Evolutionary conservation across 805 yeast species (phyloP), one percentile per base, ranked within the genome.

Genomic region (Teunomyces gatunensis): DNA sequence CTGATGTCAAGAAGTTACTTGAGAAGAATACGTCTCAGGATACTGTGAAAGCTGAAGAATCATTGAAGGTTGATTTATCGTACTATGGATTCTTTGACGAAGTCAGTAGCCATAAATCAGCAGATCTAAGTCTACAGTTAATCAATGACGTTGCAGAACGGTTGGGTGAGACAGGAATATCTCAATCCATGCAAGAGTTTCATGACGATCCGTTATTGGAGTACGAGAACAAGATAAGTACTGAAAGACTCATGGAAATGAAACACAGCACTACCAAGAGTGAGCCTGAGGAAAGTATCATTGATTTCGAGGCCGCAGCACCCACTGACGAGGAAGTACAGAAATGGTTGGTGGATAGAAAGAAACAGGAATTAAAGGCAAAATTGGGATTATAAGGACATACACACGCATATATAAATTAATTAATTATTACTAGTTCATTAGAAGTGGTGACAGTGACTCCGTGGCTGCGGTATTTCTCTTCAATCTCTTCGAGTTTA

Each of bases 1-100:
- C 89, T 0, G 96, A 87, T 51, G 91, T 86, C 4, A 61, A 63
- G 47, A 48, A 55, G 35, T 42, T 61, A 6, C 29, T 64, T n/a
- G 56, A 61, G 44, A 48, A 51, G 30, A 35, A 33, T 27, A 32
- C 33, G 21, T 41, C 69, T 35, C 65, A 72, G 37, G 54, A 59
- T 46, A 39, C 58, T 36, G 53, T 54, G n/a, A 53, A 54, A 13
- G 42, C 48, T 29, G 37, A 42, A 42, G 37, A 42, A 42, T n/a
- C n/a, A n/a, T n/a, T n/a, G n/a, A 54, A 63, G 36, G 57, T 70
- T 5, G 70, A 61, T 29, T 56, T 66, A 1, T 59, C 47, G 1
- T 80, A 81, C 52, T 79, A 68, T 56, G 84, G 84, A 0, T 59
- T 66, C 10, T 51, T 59, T 32, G 75, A 70, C 11, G 73, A 66